A percentile compares a stretch with the other conserved stretches of the same genome.
phyloP scores from a whole-genome alignment of 1,139 yeast genomes.

The Debaryomyces coudertii region DNA sequence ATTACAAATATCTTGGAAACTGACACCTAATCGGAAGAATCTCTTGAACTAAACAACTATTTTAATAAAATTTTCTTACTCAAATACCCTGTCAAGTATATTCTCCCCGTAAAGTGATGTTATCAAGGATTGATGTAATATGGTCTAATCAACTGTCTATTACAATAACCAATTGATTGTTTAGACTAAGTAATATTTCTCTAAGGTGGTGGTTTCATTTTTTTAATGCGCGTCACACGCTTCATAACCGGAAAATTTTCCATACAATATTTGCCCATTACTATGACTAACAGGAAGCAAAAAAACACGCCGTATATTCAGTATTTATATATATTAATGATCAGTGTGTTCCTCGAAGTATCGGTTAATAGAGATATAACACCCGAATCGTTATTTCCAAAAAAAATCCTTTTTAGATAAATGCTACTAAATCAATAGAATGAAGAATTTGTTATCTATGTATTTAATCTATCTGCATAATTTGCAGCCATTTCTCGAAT shows the following conservation, averaged over 20 bases:
- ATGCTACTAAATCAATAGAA: background rate
- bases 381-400: background rate
- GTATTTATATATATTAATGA: background rate
- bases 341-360: too few species aligned
- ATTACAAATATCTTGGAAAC: conserved; percentile 7
- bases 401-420: background rate
- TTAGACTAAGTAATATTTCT: background rate
- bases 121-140: background rate
- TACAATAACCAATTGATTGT: background rate
- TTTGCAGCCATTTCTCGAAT: conserved; percentile 20
- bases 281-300: background rate
- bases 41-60: background rate
- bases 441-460: background rate
- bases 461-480: conserved; percentile 7
- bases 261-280: background rate
- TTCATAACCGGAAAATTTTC: conserved; percentile 7
- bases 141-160: background rate
- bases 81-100: conserved; percentile 1
- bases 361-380: background rate
- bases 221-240: conserved; percentile 4
- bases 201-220: conserved; percentile 4
- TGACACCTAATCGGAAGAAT: conserved; percentile 1
- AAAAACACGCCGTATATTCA: background rate
- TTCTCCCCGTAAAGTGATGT: background rate
- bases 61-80: background rate